Evolutionary conservation across 768 basidiomycete genomes (phyloP), one percentile per base, ranked within the genome.

Genomic region (Termitomyces sp.): DNA sequence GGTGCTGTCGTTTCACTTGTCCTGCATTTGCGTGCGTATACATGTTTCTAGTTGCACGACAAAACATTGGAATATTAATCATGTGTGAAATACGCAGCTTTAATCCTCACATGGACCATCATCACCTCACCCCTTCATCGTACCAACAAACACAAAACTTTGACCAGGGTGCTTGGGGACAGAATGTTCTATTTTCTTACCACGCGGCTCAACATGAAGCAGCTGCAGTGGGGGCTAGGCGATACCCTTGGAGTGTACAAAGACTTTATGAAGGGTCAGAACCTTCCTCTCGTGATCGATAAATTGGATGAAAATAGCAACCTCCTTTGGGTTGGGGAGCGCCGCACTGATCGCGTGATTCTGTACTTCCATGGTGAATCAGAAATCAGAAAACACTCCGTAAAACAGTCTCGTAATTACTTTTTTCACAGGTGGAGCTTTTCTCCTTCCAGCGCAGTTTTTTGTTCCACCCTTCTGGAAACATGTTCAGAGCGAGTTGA

Each of bases 261-360:
- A 32, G 20, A 38, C 9, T 73, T 63, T 63, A 57, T 61, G 30
- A 69, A 68, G 57, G 40, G 53, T 14, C 58, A 65, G 36, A 56
- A 64, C 7, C 60, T 70, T 24, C 62, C 63, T 38, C 28, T 40
- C 3, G 53, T 56, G 5, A 59, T 72, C 33, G 73, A 73, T 20
- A 68, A 70, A 28, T 51, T 74, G 10, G 70, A 63, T 6, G 64
- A 67, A 35, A 65, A 66, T 45, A 60, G 67, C 24, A 57, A 66
- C 44, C 52, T 75, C 6, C 54, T 73, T 10, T 76, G 75, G 75
- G 58, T 74, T 46, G 70, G 72, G 28, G 60, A 66, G 10, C 70
- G 67, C 32, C 62, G 67, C 35, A 66, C 68, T 1, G 72, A 72
- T 3, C 66, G 66, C 8, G 72, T 76, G 1, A 58, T 75, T 3